Evolutionary conservation across 2,329 filamentous ascomycete genomes (phyloP), one percentile per base, ranked within the genome.

Genomic region (Fusarium concolor): DNA sequence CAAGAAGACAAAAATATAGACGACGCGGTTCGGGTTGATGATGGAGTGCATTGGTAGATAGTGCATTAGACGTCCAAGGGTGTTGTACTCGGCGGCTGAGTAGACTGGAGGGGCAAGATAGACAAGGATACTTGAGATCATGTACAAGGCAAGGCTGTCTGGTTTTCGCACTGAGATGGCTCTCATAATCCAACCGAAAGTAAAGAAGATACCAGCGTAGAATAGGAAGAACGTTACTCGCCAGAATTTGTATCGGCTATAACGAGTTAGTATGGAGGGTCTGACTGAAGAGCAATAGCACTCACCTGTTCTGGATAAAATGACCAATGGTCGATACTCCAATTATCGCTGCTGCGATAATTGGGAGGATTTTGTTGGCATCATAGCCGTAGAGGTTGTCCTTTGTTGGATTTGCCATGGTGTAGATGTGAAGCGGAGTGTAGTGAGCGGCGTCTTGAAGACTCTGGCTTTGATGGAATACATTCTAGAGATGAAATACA

Each of bases 221-320:
- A 74, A 72, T 65, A 74, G 71, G 56, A 74, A 74, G 61, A 74
- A 74, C 6, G 71, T 74, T 1, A 74, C 70, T 22, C 68, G 42
- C 71, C 71, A 74, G 18, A 72, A 74, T 11, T 66, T 71, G 33
- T 74, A 74, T 22, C 58, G 65, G 11, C 71, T 73, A 4, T 4
- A 5, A 3, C 0, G 3, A 12, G 42, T 70, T 20, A 68, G 59
- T 9, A 26, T 17, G 2, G 26, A 7, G 7, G 24, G 15, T 6
- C n/a, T 0, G 2, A 4, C 10, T 7, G 6, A 0, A 4, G 20
- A 22, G 5, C 2, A 6, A 15, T 4, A 15, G 3, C 17, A 10
- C 52, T 54, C 14, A 67, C 71, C 38, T 52, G 14, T 73, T 73
- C 47, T 73, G 71, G 8, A 71, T 41, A 28, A 28, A 29, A 33